These are phyloP conservation scores for Leersia perrieri DNA, from an alignment of 176 grass and related monocot species.

Conservation along the genomic window DNA sequence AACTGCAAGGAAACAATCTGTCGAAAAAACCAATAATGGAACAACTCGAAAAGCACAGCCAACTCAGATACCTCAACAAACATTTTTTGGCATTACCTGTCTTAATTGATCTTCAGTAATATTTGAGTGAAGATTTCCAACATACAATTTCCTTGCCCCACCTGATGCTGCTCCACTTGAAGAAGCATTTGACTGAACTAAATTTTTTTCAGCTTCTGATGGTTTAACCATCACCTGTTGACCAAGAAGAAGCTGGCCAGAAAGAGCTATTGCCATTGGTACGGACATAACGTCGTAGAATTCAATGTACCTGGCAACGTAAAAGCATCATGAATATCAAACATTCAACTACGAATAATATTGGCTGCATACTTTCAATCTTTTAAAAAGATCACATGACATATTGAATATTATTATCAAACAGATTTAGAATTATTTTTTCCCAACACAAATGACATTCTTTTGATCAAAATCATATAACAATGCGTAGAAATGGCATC, in stretches of 20 bases:
- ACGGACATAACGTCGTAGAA: constrained; percentile 99
- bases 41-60: neutral
- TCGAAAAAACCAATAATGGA: too few species aligned
- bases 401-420: neutral
- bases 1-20: neutral
- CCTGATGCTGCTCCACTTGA: constrained; percentile 67
- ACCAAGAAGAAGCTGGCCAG: constrained; percentile 73
- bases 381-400: neutral
- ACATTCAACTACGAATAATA: neutral
- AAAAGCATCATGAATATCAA: constrained; percentile 21
- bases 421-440: neutral
- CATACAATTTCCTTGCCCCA: constrained; percentile 89
- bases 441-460: neutral
- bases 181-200: constrained; percentile 79
- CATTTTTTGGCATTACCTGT: constrained; percentile 49
- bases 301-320: constrained; percentile 81
- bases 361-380: neutral
- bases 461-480: neutral
- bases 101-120: constrained; percentile 91
- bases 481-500: neutral
- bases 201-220: constrained; percentile 97
- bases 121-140: constrained; percentile 95
- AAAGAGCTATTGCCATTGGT: constrained; percentile 95
- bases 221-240: constrained; percentile 93
- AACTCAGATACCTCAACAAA: neutral